Conservation (phyloP, 2,329 filamentous ascomycete genomes). For the Tetracladium maxilliforme region DNA sequence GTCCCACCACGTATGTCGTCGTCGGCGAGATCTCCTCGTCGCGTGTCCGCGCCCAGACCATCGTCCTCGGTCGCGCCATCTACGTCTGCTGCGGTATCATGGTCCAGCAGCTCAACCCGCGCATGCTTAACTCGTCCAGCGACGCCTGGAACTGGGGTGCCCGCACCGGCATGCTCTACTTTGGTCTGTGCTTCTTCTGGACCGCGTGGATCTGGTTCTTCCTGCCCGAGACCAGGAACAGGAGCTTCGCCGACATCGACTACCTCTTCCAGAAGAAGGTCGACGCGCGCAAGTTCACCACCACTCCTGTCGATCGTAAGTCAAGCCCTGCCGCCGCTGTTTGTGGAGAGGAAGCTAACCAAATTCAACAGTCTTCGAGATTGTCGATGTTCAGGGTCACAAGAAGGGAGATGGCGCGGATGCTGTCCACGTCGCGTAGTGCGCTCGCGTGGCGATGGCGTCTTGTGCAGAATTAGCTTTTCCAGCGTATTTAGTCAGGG, state of each 20-base stretch:
- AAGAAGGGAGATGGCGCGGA: no score
- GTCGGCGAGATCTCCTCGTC: conserved; percentile 25
- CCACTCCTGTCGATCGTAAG: conserved; percentile 13
- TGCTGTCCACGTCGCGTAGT: no score
- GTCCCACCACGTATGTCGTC: conserved; percentile 25
- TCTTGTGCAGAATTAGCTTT: no score
- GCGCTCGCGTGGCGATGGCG: no score
- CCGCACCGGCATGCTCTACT: conserved; percentile 24
- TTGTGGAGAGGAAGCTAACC: no score
- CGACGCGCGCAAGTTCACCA: conserved; percentile 18
- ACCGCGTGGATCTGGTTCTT: conserved; percentile 22
- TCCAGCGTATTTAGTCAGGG: no score
- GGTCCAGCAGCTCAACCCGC: conserved; percentile 10
- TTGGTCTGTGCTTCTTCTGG: conserved; percentile 21
- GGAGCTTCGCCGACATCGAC: conserved; percentile 29
- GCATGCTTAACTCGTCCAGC: conserved; percentile 8
- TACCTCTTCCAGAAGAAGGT: conserved; percentile 22
- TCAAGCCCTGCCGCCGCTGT: no score
- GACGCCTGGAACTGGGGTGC: conserved; percentile 22
- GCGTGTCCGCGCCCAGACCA: conserved; percentile 22
- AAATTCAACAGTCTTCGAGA: no score
- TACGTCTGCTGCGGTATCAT: conserved; percentile 20
- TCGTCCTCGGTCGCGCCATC: conserved; percentile 20
- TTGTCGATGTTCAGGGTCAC: no score
- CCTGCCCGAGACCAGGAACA: conserved; percentile 25